Percentiles rank a stretch among this genome's conserved stretches.
Conservation (phyloP, 2,329 filamentous ascomycete species). For the Leptographium procerum region DNA sequence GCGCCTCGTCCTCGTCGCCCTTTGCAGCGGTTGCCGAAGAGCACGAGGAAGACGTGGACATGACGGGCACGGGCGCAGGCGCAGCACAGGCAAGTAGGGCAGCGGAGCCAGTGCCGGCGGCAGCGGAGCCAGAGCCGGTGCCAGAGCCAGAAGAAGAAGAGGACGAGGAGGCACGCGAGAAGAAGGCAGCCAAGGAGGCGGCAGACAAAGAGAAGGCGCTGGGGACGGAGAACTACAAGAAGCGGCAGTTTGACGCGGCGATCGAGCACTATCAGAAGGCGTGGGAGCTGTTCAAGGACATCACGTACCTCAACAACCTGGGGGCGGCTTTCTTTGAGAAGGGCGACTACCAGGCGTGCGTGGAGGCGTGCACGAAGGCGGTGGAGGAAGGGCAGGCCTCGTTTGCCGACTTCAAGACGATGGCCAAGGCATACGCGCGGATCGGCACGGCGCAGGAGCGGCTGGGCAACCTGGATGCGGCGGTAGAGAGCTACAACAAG, state of each 20-base stretch:
- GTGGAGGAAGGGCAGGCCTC: constrained; percentile 81
- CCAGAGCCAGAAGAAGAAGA: constrained; percentile 43
- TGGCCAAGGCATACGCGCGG: constrained; percentile 95
- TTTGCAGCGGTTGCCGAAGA: constrained; percentile 21
- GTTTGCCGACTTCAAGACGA: constrained; percentile 93
- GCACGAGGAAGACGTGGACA: constrained; percentile 61
- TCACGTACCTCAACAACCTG: constrained; percentile 94
- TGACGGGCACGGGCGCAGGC: constrained; percentile 50
- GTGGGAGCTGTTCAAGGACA: constrained; percentile 91
- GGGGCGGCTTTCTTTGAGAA: constrained; percentile 93
- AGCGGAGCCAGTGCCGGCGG: neutral
- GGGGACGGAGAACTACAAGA: constrained; percentile 95
- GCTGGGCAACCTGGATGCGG: constrained; percentile 64
- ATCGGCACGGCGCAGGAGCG: constrained; percentile 94
- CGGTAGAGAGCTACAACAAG: constrained; percentile 83
- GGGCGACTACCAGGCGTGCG: constrained; percentile 79
- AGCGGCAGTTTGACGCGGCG: constrained; percentile 88
- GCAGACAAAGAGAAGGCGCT: constrained; percentile 91
- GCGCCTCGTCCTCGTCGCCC: constrained; percentile 19
- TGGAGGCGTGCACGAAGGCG: constrained; percentile 79
- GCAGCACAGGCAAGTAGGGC: neutral
- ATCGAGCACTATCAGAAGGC: constrained; percentile 92
- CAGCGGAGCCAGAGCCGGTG: neutral
- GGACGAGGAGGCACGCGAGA: constrained; percentile 73
- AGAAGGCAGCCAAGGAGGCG: constrained; percentile 82